phyloP scores from a whole-genome alignment of 148 eudicot genomes.

The Simmondsia chinensis region DNA sequence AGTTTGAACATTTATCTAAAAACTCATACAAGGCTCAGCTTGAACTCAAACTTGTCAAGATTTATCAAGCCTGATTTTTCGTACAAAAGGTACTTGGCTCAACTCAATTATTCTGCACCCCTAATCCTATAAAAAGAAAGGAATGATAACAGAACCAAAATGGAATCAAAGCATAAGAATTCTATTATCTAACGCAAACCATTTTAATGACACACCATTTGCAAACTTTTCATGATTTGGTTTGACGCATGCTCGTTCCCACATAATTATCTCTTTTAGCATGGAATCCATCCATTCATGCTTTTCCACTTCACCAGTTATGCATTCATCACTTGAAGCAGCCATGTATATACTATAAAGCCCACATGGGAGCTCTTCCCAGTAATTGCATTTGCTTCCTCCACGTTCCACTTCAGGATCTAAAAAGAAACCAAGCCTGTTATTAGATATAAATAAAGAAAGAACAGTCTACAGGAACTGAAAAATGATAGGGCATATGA shows the following conservation, averaged over 20 bases:
- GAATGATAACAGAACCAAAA: no score
- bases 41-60: no score
- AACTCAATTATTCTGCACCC: no score
- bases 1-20: no score
- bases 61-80: no score
- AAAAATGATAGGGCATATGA: no score
- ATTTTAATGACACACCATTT: conserved; percentile 14
- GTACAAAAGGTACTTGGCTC: no score
- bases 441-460: neutral
- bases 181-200: no score
- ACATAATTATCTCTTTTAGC: conserved; percentile 52
- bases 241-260: conserved; percentile 66
- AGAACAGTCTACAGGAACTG: no score
- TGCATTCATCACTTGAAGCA: conserved; percentile 29
- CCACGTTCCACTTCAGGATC: conserved; percentile 37
- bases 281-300: conserved; percentile 62
- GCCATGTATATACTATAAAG: conserved; percentile 50
- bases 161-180: no score
- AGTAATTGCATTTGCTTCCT: conserved; percentile 35
- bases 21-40: no score
- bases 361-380: conserved; percentile 98
- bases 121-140: no score
- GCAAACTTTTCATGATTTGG: conserved; percentile 36
- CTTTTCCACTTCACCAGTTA: conserved; percentile 43
- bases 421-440: conserved; percentile 13